Conservation (phyloP, 1,139 yeast genomes). For the Candida sp. region DNA sequence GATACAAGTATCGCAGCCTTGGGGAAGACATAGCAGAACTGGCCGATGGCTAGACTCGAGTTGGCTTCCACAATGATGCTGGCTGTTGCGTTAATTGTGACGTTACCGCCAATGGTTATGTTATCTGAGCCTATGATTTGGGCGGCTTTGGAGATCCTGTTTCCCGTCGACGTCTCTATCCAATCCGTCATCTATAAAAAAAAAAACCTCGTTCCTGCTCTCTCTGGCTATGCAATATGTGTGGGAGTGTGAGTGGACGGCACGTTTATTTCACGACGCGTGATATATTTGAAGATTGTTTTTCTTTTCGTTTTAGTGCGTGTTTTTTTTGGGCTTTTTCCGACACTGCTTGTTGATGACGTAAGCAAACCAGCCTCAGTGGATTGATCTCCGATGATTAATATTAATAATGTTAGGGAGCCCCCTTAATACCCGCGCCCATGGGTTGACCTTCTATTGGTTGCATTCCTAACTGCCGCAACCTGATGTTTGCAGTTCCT, state of each 20-base stretch:
- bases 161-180: conserved; percentile 58
- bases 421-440: neutral
- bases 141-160: conserved; percentile 57
- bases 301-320: neutral
- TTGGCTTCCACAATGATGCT: conserved; percentile 26
- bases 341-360: neutral
- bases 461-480: neutral
- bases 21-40: conserved; percentile 45
- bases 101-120: conserved; percentile 35
- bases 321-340: neutral
- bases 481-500: neutral
- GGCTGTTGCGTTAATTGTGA: conserved; percentile 32
- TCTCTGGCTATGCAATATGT: neutral
- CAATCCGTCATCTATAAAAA: conserved; percentile 25
- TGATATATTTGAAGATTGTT: neutral
- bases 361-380: neutral
- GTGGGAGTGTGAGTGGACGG: neutral
- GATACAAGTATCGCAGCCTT: conserved; percentile 40
- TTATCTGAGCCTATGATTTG: conserved; percentile 25
- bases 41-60: conserved; percentile 40
- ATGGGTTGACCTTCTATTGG: neutral
- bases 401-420: neutral
- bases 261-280: neutral
- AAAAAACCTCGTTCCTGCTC: too few relatives aligned
- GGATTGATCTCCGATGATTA: neutral